Percentiles rank a stretch among this genome's conserved stretches.
Evolutionary conservation across 345 rosid species (phyloP).

Genomic region (Raphanus sativus): DNA sequence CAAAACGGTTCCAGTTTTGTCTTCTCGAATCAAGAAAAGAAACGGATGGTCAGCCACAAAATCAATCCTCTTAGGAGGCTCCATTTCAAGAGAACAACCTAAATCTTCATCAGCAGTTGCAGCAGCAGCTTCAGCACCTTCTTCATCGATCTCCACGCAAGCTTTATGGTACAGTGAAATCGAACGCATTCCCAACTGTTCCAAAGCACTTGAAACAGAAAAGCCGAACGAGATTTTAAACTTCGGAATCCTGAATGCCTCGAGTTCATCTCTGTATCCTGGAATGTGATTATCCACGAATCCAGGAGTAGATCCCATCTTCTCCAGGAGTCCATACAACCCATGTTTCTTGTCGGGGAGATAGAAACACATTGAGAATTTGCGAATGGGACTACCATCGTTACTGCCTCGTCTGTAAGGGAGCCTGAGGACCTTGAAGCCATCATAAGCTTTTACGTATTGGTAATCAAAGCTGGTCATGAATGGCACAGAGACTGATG

Average conservation of each 20-base stretch:
- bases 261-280: background rate
- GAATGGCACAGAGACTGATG: background rate
- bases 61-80: background rate
- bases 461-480: background rate
- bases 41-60: background rate
- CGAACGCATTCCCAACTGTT: background rate
- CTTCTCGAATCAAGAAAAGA: background rate
- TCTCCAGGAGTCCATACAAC: background rate
- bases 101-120: background rate
- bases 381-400: background rate
- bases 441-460: background rate
- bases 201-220: background rate
- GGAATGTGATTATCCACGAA: background rate
- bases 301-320: background rate
- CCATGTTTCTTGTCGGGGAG: too few relatives aligned
- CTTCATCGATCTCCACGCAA: background rate
- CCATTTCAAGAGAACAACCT: background rate
- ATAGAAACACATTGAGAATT: background rate
- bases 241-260: background rate
- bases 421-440: background rate
- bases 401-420: background rate
- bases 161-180: background rate
- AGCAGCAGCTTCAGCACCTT: background rate
- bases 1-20: background rate
- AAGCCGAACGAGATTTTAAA: background rate